Conservation (phyloP, 371 early-diverging fungal species). For the Mucor velutinosus region DNA sequence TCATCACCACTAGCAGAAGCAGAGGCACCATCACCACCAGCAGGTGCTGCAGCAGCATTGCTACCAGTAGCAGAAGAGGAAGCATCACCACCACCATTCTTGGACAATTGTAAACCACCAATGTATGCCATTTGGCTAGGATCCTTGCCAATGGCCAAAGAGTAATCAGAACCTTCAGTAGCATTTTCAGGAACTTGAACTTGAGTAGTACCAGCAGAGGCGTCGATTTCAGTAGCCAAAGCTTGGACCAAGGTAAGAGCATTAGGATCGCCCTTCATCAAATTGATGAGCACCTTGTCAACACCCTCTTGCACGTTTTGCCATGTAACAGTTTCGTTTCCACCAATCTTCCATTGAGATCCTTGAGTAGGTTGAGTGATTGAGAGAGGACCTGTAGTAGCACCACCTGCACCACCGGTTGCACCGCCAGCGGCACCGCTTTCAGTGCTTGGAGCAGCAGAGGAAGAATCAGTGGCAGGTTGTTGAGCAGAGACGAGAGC, state of each 20-base stretch:
- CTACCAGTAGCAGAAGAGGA: slow-evolving; percentile 24
- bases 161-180: slow-evolving; percentile 41
- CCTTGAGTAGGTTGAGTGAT: slow-evolving; percentile 42
- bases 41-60: slow-evolving; percentile 16
- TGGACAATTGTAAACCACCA: slow-evolving; percentile 33
- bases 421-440: neutral
- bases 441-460: slow-evolving; percentile 8
- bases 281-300: slow-evolving; percentile 35
- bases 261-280: slow-evolving; percentile 48
- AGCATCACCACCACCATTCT: slow-evolving; percentile 9
- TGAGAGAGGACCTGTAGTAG: slow-evolving; percentile 27
- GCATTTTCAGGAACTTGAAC: slow-evolving; percentile 43
- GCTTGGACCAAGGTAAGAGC: slow-evolving; percentile 42
- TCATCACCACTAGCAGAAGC: slow-evolving; percentile 10
- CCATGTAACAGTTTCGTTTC: slow-evolving; percentile 44
- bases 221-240: slow-evolving; percentile 36
- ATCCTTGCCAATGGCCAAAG: slow-evolving; percentile 39
- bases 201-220: slow-evolving; percentile 32
- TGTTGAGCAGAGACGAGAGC: slow-evolving; percentile 27
- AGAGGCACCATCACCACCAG: slow-evolving; percentile 8
- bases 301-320: slow-evolving; percentile 35
- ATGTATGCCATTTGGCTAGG: slow-evolving; percentile 44
- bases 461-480: neutral
- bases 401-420: slow-evolving; percentile 5
- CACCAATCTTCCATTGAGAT: slow-evolving; percentile 44